Conservation (phyloP, 257 asterid species). For the Linderniella brevidens region DNA sequence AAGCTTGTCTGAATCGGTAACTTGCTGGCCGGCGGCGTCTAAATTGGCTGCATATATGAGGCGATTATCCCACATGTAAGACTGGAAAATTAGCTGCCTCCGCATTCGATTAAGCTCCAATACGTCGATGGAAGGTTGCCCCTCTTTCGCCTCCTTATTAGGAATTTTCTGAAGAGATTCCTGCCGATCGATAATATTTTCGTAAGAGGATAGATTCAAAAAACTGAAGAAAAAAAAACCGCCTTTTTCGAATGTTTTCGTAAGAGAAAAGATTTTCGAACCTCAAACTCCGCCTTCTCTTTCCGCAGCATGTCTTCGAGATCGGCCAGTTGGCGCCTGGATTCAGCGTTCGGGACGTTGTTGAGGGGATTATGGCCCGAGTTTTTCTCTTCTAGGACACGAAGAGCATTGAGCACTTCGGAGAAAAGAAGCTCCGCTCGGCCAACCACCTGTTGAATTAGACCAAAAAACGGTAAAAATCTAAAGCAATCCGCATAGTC, state of each 20-base stretch:
- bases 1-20: slow-evolving; percentile 19
- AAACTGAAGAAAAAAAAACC: background rate
- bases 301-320: slow-evolving; percentile 59
- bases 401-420: slow-evolving; percentile 55
- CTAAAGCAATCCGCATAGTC: slow-evolving; percentile 9
- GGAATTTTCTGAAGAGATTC: slow-evolving; percentile 38
- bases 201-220: background rate
- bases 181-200: slow-evolving; percentile 27
- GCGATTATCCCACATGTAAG: slow-evolving; percentile 81
- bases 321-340: slow-evolving; percentile 41
- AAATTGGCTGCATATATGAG: slow-evolving; percentile 44
- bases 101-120: slow-evolving; percentile 71
- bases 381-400: slow-evolving; percentile 31
- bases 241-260: background rate
- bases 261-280: slow-evolving; percentile 16
- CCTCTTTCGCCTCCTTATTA: slow-evolving; percentile 39
- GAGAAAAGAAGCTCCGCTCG: slow-evolving; percentile 79
- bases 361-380: slow-evolving; percentile 14
- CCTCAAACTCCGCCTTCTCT: slow-evolving; percentile 85
- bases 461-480: slow-evolving; percentile 9
- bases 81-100: slow-evolving; percentile 61
- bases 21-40: slow-evolving; percentile 20
- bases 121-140: slow-evolving; percentile 52
- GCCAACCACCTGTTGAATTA: slow-evolving; percentile 40
- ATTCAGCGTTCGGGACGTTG: slow-evolving; percentile 20